phyloP scores from a whole-genome alignment of 176 grass and related monocot species.

The Cenchrus americanus region DNA sequence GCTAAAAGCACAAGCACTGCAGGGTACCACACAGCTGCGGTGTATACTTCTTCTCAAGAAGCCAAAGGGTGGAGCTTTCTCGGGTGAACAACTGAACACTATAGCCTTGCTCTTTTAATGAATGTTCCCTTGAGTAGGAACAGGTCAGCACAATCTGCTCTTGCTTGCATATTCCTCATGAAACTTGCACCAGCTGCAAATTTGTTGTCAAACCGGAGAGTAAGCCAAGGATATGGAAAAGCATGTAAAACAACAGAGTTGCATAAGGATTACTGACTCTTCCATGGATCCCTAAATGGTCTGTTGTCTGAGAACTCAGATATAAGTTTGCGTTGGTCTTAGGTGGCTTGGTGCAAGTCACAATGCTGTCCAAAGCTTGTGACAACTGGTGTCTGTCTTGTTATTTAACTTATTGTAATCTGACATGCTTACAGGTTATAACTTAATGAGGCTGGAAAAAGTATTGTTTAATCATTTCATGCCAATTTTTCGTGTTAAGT shows the following conservation, averaged over 20 bases:
- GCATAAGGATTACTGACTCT: constrained; percentile 54
- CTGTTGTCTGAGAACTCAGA: constrained; percentile 15
- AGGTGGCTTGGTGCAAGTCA: constrained; percentile 20
- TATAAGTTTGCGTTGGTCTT: constrained; percentile 20
- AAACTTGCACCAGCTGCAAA: constrained; percentile 44
- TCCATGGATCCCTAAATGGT: constrained; percentile 32
- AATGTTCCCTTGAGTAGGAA: constrained; percentile 22
- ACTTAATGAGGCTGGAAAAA: neutral
- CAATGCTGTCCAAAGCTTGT: constrained; percentile 28
- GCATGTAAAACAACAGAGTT: constrained; percentile 50
- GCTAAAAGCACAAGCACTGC: neutral
- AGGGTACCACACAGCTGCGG: neutral
- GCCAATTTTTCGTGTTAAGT: constrained; percentile 26
- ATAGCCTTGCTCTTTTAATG: constrained; percentile 35
- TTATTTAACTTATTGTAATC: neutral
- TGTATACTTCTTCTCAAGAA: constrained; percentile 10
- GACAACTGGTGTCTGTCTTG: constrained; percentile 18
- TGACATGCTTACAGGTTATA: constrained; percentile 28
- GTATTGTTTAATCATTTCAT: constrained; percentile 15
- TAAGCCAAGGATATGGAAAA: constrained; percentile 9
- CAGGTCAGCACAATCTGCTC: constrained; percentile 24
- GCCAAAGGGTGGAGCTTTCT: constrained; percentile 29
- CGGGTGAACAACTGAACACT: constrained; percentile 25
- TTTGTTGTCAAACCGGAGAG: constrained; percentile 26
- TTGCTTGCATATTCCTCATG: constrained; percentile 26